These are phyloP conservation scores for Ilex paraguariensis DNA, from an alignment of 305 asterid genomes.

Conservation along the genomic window DNA sequence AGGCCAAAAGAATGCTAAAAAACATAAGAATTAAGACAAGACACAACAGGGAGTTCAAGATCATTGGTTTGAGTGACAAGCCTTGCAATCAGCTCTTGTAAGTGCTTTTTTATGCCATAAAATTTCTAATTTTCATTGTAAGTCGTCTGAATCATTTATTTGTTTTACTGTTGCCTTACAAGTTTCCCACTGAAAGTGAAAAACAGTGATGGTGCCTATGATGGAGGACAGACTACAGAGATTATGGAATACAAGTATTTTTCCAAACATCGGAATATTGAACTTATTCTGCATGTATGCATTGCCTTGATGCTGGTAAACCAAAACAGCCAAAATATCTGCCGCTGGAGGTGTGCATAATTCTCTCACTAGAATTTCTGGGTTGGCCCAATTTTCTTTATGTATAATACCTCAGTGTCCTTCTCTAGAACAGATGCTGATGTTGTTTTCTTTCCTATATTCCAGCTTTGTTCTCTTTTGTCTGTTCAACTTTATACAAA, in stretches of 20 bases:
- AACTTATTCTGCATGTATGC: conserved; percentile 66
- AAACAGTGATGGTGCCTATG: conserved; percentile 31
- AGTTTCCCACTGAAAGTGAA: conserved; percentile 77
- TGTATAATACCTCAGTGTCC: not conserved
- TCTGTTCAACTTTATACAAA: conserved; percentile 90
- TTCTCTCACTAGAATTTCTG: conserved; percentile 14
- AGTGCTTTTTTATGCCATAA: conserved; percentile 24
- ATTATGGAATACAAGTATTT: conserved; percentile 83
- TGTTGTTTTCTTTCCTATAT: conserved; percentile 17
- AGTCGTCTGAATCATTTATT: conserved; percentile 14
- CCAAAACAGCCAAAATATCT: conserved; percentile 75
- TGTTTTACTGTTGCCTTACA: conserved; percentile 17
- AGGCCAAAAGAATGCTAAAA: conserved; percentile 88
- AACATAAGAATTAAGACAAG: conserved; percentile 70
- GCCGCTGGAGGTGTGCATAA: conserved; percentile 66
- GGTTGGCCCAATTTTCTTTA: not conserved
- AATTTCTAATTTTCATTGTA: conserved; percentile 9
- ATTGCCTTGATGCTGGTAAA: conserved; percentile 88
- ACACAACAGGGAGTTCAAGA: conserved; percentile 69
- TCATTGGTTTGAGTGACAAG: conserved; percentile 76
- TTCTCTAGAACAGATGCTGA: conserved; percentile 16
- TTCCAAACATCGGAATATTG: conserved; percentile 61
- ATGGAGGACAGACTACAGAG: conserved; percentile 45
- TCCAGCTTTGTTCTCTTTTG: conserved; percentile 79
- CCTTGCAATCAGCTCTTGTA: conserved; percentile 87